Conservation (phyloP, 2,329 filamentous ascomycete species). For the Pseudovirgaria hyperparasitica region DNA sequence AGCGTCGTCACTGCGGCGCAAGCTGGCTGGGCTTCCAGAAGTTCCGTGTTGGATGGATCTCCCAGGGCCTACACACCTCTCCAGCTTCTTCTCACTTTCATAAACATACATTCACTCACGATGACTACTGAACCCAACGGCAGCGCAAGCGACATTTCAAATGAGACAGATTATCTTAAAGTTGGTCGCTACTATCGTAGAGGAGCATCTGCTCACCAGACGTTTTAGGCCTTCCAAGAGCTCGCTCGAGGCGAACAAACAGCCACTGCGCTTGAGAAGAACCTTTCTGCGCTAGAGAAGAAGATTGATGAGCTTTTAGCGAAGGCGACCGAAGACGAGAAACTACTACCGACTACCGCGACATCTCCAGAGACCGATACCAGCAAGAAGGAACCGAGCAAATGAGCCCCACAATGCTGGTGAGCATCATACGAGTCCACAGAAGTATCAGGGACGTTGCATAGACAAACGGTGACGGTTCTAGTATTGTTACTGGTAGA, state of each 20-base stretch:
- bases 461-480: too few species aligned
- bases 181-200: conserved; percentile 8
- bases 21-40: too few species aligned
- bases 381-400: too few species aligned
- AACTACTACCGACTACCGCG: too few species aligned
- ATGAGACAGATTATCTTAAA: conserved; percentile 23
- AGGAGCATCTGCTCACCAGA: not conserved
- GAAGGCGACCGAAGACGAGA: conserved; percentile 31
- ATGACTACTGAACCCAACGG: conserved; percentile 21
- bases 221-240: conserved; percentile 35
- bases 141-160: conserved; percentile 9
- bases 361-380: too few species aligned
- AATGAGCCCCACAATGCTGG: too few species aligned
- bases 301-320: conserved; percentile 42
- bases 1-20: conserved; percentile 2
- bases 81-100: too few species aligned
- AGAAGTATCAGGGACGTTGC: too few species aligned
- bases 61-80: too few species aligned
- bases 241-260: conserved; percentile 42
- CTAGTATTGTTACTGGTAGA: too few species aligned
- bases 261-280: conserved; percentile 41
- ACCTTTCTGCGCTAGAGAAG: conserved; percentile 40
- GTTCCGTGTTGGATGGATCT: not conserved
- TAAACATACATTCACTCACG: conserved; percentile 3
- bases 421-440: too few species aligned